phyloP scores from a whole-genome alignment of 1,284 basidiomycete genomes.

The Moesziomyces sp. region DNA sequence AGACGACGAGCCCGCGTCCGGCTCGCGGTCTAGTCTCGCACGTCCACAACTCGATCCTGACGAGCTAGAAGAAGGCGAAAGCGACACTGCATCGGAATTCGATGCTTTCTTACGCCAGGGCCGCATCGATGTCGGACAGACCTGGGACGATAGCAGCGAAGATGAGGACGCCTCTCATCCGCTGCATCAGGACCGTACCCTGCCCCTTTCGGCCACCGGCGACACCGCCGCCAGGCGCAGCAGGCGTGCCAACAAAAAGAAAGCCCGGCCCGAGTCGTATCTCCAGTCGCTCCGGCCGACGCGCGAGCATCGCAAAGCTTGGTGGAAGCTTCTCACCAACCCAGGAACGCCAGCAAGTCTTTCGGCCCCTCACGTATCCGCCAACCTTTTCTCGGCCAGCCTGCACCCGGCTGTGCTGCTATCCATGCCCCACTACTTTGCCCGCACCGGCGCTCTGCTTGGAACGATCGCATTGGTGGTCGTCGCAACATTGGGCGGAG shows the following conservation, averaged over 20 bases:
- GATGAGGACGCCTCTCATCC: conserved; percentile 28
- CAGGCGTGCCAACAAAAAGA: conserved; percentile 2
- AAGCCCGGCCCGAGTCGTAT: conserved; percentile 19
- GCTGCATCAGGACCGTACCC: conserved; percentile 23
- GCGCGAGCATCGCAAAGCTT: conserved; percentile 32
- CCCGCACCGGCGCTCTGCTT: conserved; percentile 46
- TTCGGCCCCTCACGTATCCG: conserved; percentile 58
- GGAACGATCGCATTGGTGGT: conserved; percentile 51
- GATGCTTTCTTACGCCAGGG: conserved; percentile 38
- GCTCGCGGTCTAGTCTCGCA: not conserved
- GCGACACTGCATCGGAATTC: conserved; percentile 39
- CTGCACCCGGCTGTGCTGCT: conserved; percentile 64
- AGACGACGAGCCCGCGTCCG: not conserved
- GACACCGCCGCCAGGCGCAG: conserved; percentile 7
- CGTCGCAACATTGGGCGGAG: conserved; percentile 58
- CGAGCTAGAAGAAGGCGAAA: conserved; percentile 49
- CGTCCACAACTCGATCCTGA: conserved; percentile 14
- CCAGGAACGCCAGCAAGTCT: conserved; percentile 58
- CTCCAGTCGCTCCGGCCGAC: conserved; percentile 29
- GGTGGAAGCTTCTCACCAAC: conserved; percentile 52
- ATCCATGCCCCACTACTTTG: conserved; percentile 64
- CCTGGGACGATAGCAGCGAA: conserved; percentile 55
- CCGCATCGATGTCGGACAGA: conserved; percentile 39
- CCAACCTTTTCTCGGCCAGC: conserved; percentile 62
- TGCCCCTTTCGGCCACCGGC: conserved; percentile 30